A percentile compares a stretch with the other conserved stretches of the same genome.
phyloP scores from a whole-genome alignment of 768 basidiomycete species.

The Sporobolomyces roseus region DNA sequence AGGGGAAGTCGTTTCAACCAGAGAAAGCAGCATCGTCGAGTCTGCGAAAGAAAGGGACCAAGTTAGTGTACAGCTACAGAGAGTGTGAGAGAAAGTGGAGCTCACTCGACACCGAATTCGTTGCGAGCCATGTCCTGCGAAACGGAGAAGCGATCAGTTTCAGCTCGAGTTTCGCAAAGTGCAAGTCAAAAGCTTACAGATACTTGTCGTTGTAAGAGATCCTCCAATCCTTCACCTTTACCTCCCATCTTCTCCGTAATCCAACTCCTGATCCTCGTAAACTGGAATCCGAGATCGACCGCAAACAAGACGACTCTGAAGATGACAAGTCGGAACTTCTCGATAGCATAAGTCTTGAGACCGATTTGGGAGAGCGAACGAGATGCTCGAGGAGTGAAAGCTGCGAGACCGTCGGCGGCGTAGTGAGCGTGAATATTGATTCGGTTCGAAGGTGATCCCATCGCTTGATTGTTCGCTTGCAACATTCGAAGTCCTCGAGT shows the following conservation, averaged over 20 bases:
- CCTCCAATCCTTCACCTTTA: conserved; percentile 64
- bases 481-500: conserved; percentile 52
- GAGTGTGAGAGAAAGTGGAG: no score
- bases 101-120: conserved; percentile 68
- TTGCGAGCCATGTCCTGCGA: conserved; percentile 62
- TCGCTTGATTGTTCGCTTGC: conserved; percentile 65
- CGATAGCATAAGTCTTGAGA: conserved; percentile 47
- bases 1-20: background rate
- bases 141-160: background rate
- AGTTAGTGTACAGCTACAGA: background rate
- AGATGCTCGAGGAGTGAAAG: conserved; percentile 55
- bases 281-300: conserved; percentile 70
- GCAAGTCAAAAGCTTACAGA: conserved; percentile 48
- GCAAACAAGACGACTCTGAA: conserved; percentile 65
- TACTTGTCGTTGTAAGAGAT: conserved; percentile 72
- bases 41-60: background rate
- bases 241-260: conserved; percentile 50
- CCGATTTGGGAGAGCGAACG: conserved; percentile 43
- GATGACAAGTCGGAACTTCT: conserved; percentile 54
- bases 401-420: conserved; percentile 52
- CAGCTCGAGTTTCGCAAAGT: no score
- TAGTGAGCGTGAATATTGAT: conserved; percentile 83
- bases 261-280: conserved; percentile 55
- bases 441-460: conserved; percentile 82
- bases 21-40: conserved; percentile 28